Base-by-base conservation (phyloP, 2,329 filamentous ascomycete genomes). In the Aspergillus unguis region DNA sequence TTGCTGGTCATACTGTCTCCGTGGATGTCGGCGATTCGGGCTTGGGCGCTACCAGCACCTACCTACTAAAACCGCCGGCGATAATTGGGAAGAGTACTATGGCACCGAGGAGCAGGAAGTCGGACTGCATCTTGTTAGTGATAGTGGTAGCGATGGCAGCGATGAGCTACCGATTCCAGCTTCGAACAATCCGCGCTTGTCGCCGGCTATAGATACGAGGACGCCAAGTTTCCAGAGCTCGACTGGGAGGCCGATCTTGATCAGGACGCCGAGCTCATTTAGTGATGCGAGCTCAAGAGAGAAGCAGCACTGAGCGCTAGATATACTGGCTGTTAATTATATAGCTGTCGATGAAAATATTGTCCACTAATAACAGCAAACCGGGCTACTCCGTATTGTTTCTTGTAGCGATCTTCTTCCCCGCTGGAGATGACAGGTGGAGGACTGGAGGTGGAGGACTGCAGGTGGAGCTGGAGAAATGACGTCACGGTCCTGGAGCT, bases 401-500 rank as follows among this genome's bases (percentile, higher is more conserved):
- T 10, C 6, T 10, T 32, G 8, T n/a, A 37, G 35, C 35, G 17
- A n/a, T 38, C n/a, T 23, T 38, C 36, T 38, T 10, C 36, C 17
- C 17, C 17, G 17, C 17, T 17, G 17, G 17, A 17, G 17, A 17
- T 17, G 17, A 17, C 17, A 17, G 17, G n/a, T 28, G 37, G n/a
- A 44, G 28, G 27, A 44, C 17, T 17, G 27, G 10, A 2, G 8
- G n/a, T 47, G 44, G 17, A 17, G 17, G 17, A 17, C 17, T 17
- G 17, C 28, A n/a, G 8, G 44, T 38, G 44, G 44, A 35, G 31
- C 33, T 25, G 26, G 11, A 31, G 44, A 38, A 9, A 29, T 47
- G 44, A 47, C 44, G 44, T 47, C 44, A 47, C 8, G 3, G 25
- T 8, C n/a, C 10, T 38, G 35, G 44, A 47, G 44, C 44, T 47